Percentiles rank a stretch among this genome's conserved stretches.
These are phyloP conservation scores for Cucurbitaria berberidis DNA, from an alignment of 2,329 filamentous ascomycete species.

Conservation along the genomic window DNA sequence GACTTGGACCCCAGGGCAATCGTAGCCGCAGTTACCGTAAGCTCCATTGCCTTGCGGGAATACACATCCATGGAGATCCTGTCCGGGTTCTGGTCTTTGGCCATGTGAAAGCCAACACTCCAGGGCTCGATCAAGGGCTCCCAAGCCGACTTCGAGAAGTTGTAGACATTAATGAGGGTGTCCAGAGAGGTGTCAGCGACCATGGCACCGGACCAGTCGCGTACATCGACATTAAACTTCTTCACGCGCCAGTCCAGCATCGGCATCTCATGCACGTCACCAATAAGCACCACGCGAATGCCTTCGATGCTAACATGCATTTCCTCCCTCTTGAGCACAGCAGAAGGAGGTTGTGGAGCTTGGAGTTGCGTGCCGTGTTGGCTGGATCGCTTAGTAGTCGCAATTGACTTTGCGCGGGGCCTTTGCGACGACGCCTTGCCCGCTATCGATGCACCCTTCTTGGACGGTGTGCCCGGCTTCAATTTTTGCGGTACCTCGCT, in stretches of 20 bases:
- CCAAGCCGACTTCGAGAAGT: constrained; percentile 99
- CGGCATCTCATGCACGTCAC: constrained; percentile 92
- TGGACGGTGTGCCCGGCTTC: constrained; percentile 55
- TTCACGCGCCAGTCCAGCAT: constrained; percentile 94
- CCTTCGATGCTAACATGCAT: constrained; percentile 86
- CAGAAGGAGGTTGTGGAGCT: constrained; percentile 61
- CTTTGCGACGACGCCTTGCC: constrained; percentile 55
- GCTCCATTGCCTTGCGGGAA: constrained; percentile 87
- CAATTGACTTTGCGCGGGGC: constrained; percentile 54
- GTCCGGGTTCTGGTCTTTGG: constrained; percentile 76
- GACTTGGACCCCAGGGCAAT: constrained; percentile 95
- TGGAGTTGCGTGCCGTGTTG: constrained; percentile 63
- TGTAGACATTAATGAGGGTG: constrained; percentile 95
- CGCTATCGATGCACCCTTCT: constrained; percentile 57
- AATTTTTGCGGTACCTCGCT: constrained; percentile 62
- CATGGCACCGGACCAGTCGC: constrained; percentile 89
- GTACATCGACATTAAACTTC: constrained; percentile 80
- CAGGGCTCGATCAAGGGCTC: constrained; percentile 96
- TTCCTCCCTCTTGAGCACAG: constrained; percentile 73
- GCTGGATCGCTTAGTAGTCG: constrained; percentile 48
- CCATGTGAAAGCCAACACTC: constrained; percentile 90
- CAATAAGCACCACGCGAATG: constrained; percentile 89
- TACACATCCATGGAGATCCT: constrained; percentile 82
- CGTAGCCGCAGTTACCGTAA: constrained; percentile 90
- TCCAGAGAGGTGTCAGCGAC: constrained; percentile 90